These are phyloP conservation scores for Rhizopus delemar DNA, from an alignment of 371 early-diverging fungal genomes.

Conservation along the genomic window DNA sequence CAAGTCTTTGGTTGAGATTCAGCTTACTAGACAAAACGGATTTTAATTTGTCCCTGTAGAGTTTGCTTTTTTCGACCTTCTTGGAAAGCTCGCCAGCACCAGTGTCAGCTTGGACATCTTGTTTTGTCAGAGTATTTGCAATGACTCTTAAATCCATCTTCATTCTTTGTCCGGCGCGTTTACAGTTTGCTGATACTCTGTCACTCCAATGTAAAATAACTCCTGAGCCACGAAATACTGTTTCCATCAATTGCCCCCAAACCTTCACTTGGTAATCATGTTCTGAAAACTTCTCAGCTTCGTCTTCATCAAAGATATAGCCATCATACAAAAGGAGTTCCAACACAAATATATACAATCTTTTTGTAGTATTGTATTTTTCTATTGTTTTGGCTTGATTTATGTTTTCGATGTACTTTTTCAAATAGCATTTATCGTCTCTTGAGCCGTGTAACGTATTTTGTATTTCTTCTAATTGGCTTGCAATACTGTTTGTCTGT, in stretches of 20 bases:
- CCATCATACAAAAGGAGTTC: conserved; percentile 11
- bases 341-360: neutral
- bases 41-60: conserved; percentile 16
- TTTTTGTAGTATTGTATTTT: conserved; percentile 8
- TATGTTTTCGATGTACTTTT: conserved; percentile 6
- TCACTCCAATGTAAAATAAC: conserved; percentile 1
- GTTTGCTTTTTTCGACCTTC: conserved; percentile 2
- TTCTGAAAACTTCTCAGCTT: conserved; percentile 6
- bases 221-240: neutral
- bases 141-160: conserved; percentile 6
- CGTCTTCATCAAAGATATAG: conserved; percentile 9
- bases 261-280: neutral
- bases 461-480: conserved; percentile 4
- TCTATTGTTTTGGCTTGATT: neutral
- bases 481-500: neutral
- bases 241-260: neutral
- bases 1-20: conserved; percentile 4
- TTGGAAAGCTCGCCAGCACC: conserved; percentile 10
- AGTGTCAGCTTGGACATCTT: neutral
- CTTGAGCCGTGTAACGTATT: neutral
- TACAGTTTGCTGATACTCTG: neutral
- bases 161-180: neutral
- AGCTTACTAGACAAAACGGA: conserved; percentile 11
- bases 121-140: neutral
- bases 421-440: conserved; percentile 4